phyloP scores from a whole-genome alignment of 1,284 basidiomycete genomes.

The Irpex rosettiformis region DNA sequence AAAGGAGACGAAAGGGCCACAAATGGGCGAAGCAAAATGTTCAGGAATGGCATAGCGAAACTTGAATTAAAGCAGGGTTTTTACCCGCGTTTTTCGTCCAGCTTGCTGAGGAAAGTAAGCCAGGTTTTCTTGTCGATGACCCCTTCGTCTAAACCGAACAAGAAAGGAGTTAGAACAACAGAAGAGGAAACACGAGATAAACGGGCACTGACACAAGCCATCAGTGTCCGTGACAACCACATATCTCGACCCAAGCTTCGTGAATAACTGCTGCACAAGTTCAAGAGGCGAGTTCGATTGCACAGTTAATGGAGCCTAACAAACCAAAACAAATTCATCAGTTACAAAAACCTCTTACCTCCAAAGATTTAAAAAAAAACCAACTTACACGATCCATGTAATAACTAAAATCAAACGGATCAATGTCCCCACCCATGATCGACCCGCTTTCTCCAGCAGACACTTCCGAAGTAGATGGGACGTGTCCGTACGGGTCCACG shows the following conservation, averaged over 20 bases:
- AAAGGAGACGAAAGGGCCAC: no score
- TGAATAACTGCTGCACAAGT: constrained; percentile 88
- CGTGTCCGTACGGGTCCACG: constrained; percentile 37
- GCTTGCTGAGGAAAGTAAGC: constrained; percentile 76
- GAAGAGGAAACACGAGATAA: neutral
- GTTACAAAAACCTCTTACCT: neutral
- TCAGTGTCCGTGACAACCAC: constrained; percentile 82
- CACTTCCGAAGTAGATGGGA: constrained; percentile 44
- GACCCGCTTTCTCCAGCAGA: constrained; percentile 39
- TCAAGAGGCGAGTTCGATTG: constrained; percentile 84
- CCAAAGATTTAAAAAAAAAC: no score
- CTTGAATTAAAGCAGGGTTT: neutral
- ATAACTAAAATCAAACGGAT: constrained; percentile 81
- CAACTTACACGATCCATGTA: constrained; percentile 90
- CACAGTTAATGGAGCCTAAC: constrained; percentile 79
- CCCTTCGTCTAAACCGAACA: constrained; percentile 62
- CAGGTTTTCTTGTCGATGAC: constrained; percentile 93
- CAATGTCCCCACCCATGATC: constrained; percentile 29
- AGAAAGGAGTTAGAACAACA: constrained; percentile 3
- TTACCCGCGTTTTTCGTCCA: constrained; percentile 47
- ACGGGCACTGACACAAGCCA: constrained; percentile 68
- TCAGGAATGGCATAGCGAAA: no score
- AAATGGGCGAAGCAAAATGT: no score
- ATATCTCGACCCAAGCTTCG: constrained; percentile 89
- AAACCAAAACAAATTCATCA: neutral